Percentiles rank a stretch among this genome's conserved stretches.
phyloP scores from a whole-genome alignment of 805 yeast species.

The Ogataea ganodermae region DNA sequence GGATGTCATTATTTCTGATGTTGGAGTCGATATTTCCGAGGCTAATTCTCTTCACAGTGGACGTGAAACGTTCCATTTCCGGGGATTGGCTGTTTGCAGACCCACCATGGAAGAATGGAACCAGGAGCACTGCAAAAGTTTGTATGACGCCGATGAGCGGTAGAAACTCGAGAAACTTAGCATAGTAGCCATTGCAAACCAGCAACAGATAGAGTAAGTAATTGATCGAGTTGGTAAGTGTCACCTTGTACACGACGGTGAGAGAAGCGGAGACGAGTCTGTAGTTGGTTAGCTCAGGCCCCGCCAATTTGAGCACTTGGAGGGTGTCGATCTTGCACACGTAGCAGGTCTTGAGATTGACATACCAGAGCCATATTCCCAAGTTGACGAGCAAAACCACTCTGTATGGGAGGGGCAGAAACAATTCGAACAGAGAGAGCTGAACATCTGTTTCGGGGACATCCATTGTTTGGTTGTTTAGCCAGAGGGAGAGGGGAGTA shows the following conservation, averaged over 20 bases:
- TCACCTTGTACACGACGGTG: conserved; percentile 23
- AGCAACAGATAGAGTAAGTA: conserved; percentile 33
- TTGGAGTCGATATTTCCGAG: conserved; percentile 61
- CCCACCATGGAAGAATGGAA: conserved; percentile 30
- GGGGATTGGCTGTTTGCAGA: conserved; percentile 23
- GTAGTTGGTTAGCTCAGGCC: conserved; percentile 24
- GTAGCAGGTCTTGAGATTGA: conserved; percentile 43
- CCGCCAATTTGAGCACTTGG: conserved; percentile 39
- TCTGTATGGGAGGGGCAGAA: conserved; percentile 52
- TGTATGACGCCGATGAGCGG: conserved; percentile 42
- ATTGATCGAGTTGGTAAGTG: conserved; percentile 29
- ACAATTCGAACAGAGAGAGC: conserved; percentile 31
- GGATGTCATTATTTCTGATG: conserved; percentile 73
- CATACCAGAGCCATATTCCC: conserved; percentile 57
- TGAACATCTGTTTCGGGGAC: conserved; percentile 2
- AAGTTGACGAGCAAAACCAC: conserved; percentile 49
- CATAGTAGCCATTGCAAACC: conserved; percentile 26
- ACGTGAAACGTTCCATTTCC: conserved; percentile 47
- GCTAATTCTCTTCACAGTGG: conserved; percentile 54
- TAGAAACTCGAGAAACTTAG: conserved; percentile 34
- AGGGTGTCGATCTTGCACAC: conserved; percentile 46
- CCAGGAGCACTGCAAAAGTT: conserved; percentile 39
- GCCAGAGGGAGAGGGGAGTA: not conserved
- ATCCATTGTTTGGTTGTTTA: not conserved
- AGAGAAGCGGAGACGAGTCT: conserved; percentile 20